Evolutionary conservation across 2,329 filamentous ascomycete genomes (phyloP).

Genomic region (Pseudocercospora pini-densiflorae): DNA sequence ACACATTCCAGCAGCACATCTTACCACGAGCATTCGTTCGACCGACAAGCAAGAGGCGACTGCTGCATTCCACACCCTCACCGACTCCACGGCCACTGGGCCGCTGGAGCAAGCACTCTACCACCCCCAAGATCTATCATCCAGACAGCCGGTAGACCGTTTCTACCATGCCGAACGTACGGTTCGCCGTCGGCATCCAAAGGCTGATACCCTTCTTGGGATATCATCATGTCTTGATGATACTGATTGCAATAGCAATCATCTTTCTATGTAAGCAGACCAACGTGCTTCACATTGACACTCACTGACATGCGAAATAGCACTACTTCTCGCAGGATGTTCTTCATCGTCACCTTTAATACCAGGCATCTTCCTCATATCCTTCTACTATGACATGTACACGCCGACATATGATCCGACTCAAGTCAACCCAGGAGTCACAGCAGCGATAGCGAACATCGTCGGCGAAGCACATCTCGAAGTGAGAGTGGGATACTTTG

Average conservation of each 20-base stretch:
- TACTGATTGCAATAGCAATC: conserved; percentile 89
- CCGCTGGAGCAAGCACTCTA: conserved; percentile 25
- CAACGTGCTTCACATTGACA: background rate
- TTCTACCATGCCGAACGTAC: conserved; percentile 52
- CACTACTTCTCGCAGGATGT: conserved; percentile 90
- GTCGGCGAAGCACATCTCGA: conserved; percentile 83
- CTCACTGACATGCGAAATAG: conserved; percentile 52
- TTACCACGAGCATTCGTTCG: conserved; percentile 19
- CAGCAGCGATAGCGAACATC: conserved; percentile 85
- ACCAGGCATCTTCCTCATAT: conserved; percentile 94
- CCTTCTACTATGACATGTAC: conserved; percentile 94
- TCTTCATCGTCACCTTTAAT: conserved; percentile 96
- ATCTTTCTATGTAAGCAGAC: conserved; percentile 83
- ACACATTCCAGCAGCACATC: conserved; percentile 12
- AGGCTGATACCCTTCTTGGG: conserved; percentile 65
- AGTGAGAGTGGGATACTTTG: conserved; percentile 95
- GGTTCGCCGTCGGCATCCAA: conserved; percentile 58
- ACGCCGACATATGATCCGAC: conserved; percentile 79
- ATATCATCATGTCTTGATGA: conserved; percentile 92
- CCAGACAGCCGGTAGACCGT: conserved; percentile 42
- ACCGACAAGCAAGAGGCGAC: conserved; percentile 1
- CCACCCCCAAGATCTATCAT: conserved; percentile 11
- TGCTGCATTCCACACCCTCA: conserved; percentile 28
- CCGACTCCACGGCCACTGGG: conserved; percentile 32
- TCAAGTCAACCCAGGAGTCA: conserved; percentile 88